phyloP scores from a whole-genome alignment of 495 filamentous ascomycete species.

The Aspergillus leporis region DNA sequence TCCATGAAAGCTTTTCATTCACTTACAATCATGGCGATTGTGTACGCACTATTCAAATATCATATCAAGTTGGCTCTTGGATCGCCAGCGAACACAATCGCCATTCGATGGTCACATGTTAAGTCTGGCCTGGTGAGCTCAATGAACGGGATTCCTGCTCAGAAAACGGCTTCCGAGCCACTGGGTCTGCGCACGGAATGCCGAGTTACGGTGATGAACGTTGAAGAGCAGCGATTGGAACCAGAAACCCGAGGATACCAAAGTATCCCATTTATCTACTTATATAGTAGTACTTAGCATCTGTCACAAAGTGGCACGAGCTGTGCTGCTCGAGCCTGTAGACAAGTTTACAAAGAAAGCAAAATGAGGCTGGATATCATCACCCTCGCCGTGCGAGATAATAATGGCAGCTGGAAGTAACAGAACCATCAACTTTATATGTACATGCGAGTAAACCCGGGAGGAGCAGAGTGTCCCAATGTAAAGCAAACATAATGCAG shows the following conservation, averaged over 20 bases:
- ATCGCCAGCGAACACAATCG: background rate
- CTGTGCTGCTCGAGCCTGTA: conserved; percentile 1
- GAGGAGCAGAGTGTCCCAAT: background rate
- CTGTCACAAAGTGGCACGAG: background rate
- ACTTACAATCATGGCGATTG: conserved; percentile 1
- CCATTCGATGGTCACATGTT: background rate
- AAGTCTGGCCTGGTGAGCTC: background rate
- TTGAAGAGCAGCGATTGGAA: background rate
- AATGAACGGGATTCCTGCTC: no score
- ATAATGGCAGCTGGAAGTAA: background rate
- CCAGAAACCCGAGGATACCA: background rate
- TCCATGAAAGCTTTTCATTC: background rate
- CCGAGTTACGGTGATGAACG: background rate
- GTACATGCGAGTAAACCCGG: conserved; percentile 12
- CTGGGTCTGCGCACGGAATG: background rate
- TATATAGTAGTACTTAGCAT: background rate
- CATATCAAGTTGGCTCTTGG: background rate
- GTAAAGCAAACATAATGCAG: conserved; percentile 7
- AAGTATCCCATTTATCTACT: background rate
- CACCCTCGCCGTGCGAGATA: background rate
- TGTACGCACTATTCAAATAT: background rate
- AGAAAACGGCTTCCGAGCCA: background rate
- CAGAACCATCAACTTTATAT: conserved; percentile 11
- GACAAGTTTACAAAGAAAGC: background rate
- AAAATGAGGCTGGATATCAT: background rate